Percentiles rank a stretch among this genome's conserved stretches.
Conservation (phyloP, 495 filamentous ascomycete species). For the Neurospora discreta region DNA sequence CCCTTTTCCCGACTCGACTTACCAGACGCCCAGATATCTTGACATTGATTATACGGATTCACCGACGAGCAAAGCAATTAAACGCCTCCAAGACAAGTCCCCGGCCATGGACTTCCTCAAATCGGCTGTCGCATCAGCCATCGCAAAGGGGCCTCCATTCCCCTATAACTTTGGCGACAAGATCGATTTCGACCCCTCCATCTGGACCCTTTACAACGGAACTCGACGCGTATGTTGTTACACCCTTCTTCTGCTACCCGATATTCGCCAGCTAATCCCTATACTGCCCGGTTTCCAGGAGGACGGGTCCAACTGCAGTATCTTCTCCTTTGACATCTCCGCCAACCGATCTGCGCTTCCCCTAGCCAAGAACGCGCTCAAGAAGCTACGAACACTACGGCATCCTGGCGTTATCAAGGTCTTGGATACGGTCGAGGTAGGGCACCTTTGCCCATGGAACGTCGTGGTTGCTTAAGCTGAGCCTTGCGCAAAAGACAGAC, state of each 20-base stretch:
- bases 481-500: slow-evolving; percentile 54
- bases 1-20: neutral
- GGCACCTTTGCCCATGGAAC: neutral
- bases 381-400: slow-evolving; percentile 80
- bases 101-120: slow-evolving; percentile 86
- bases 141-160: slow-evolving; percentile 85
- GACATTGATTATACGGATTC: neutral
- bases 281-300: slow-evolving; percentile 51
- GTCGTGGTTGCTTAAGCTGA: slow-evolving; percentile 3
- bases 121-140: slow-evolving; percentile 91
- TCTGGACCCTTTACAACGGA: slow-evolving; percentile 89
- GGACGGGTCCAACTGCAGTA: slow-evolving; percentile 84
- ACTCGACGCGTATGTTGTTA: slow-evolving; percentile 61
- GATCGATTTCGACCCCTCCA: slow-evolving; percentile 76
- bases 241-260: neutral
- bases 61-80: no score
- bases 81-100: no score
- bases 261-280: slow-evolving; percentile 1
- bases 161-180: slow-evolving; percentile 86
- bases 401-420: slow-evolving; percentile 93
- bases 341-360: slow-evolving; percentile 69
- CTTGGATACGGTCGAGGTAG: slow-evolving; percentile 85
- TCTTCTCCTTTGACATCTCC: slow-evolving; percentile 86
- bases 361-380: slow-evolving; percentile 82
- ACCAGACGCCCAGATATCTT: neutral